Base-by-base conservation (phyloP, 2,329 filamentous ascomycete species). In the Stagonosporopsis cucurbitacearum region DNA sequence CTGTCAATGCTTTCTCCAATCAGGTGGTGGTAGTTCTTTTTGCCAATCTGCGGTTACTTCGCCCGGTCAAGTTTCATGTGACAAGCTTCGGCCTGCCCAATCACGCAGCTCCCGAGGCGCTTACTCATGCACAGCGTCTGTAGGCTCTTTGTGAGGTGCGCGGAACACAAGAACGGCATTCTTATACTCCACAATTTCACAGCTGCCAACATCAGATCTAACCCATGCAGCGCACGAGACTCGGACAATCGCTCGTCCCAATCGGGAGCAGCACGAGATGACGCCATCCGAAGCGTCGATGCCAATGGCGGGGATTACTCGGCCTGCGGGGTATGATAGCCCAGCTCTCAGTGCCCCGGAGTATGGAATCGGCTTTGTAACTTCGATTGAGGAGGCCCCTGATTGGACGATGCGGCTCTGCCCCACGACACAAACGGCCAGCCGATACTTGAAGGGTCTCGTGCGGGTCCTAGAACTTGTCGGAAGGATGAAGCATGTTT, bases 291-390 rank as follows among this genome's bases (percentile, higher is more conserved):
- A 49, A 41, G 32, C 7, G 22, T 25, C 26, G 26, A 39, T 37
- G 25, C 15, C 12, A 33, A 47, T 35, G 37, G 49, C 49, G 54
- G 54, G 41, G 67, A 58, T 59, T 48, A 53, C 50, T 54, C 44
- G 42, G 42, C 63, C 50, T 56, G 68, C 65, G 67, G 67, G 63
- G 67, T 65, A 57, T 47, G 22, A 36, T 23, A 49, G 23, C 41
- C 33, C 20, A 58, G 58, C 40, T 42, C 35, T 45, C 47, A 42
- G 51, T n/a, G 23, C 13, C 50, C 49, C 65, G 63, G 65, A 65
- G 36, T 47, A 49, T 58, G 50, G 45, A 65, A 45, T 60, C 64
- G 64, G 66, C 61, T 67, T 60, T 33, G 43, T 59, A 46, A 50
- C 8, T 25, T 12, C 22, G 41, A 40, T 51, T 58, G 33, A 6